Evolutionary conservation across 2,329 filamentous ascomycete species (phyloP), one percentile per base, ranked within the genome.

Genomic region (Chaetomiaceae sp.): DNA sequence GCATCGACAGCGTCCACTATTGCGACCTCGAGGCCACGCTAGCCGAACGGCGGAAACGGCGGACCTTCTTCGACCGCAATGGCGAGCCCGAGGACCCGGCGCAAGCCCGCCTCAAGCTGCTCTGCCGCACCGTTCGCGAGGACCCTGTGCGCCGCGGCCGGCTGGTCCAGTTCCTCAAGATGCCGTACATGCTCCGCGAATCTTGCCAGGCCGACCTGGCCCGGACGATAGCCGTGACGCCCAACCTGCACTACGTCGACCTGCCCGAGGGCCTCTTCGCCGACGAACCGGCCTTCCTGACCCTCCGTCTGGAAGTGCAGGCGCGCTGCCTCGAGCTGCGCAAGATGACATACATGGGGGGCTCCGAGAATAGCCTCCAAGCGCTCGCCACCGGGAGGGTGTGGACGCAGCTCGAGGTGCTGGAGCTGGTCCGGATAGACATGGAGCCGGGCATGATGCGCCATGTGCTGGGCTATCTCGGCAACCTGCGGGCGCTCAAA

Each of bases 111-210:
- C 77, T 97, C 44, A 79, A 83, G 61, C 77, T 96, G 50, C 79
- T 97, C 41, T 87, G 86, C 65, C 82, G 89, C 55, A 89, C 90
- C 1, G 81, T 96, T 44, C 83, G 90, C 56, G 87, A 92, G 44
- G 85, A 90, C 55, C 79, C 82, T 19, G 81, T 77, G 8, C 72
- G 77, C 21, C 72, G 95, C 40, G 89, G 85, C 30, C 73, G 78
- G 49, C 73, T 82, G 37, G 88, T 96, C 5, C 73, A 85, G 63
- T 90, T 85, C 61, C 75, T 97, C 62, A 95, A 96, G 73, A 83
- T 89, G 53, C 89, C 92, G 6, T 96, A 96, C 68, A 96, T 96
- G 92, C 85, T 92, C 48, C 83, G 92, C 51, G 89, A 96, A 71
- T 87, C 87, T 1, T 87, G 81, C 65, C 89, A 93, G 66, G 79